Base-by-base conservation (phyloP, 257 asterid species). In the Nicotiana attenuata region DNA sequence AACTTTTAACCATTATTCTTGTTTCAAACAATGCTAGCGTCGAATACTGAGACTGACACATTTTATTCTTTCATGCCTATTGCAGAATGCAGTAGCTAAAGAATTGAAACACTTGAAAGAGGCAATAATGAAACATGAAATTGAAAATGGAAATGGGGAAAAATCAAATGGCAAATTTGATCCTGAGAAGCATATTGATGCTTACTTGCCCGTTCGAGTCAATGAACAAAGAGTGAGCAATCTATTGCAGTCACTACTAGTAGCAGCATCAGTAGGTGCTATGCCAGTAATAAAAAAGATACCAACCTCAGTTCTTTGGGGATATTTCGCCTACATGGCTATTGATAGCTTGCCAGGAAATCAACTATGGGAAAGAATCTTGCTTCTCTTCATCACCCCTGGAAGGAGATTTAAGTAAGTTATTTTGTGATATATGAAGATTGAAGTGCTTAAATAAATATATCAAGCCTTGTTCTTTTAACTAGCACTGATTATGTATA, bases 221-320 rank as follows among this genome's bases (percentile, higher is more conserved):
- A 90, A 91, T 53, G 96, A 91, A 87, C 96, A 91, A 65, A 84
- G 96, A 81, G 86, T 90, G 63, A 91, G 96, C 91, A 91, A 91
- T 67, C 80, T 91, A 73, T 65, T 91, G 81, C 93, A 91, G 52
- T 90, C 96, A 2, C n/a, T 91, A 1, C 47, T 91, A 0, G 91
- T 91, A 24, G 93, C 89, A 15, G 85, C 81, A 24, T 88, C 92
- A 1, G 91, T 89, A 9, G 87, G 81, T 28, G 91, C 87, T 16
- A 84, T 90, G 88, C 96, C 96, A 2, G 78, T 90, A 19, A 88
- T 90, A 45, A 89, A 89, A 52, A 67, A 64, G 81, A 91, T 91
- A 38, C 93, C 96, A 41, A 87, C 92, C 3, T 91, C 92, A 3
- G 91, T 91, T 81, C 89, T 91, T 1, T 90, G 95, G 93, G 93